Percentiles rank a stretch among this genome's conserved stretches.
phyloP scores from a whole-genome alignment of 257 asterid genomes.

The Nicotiana sylvestris region DNA sequence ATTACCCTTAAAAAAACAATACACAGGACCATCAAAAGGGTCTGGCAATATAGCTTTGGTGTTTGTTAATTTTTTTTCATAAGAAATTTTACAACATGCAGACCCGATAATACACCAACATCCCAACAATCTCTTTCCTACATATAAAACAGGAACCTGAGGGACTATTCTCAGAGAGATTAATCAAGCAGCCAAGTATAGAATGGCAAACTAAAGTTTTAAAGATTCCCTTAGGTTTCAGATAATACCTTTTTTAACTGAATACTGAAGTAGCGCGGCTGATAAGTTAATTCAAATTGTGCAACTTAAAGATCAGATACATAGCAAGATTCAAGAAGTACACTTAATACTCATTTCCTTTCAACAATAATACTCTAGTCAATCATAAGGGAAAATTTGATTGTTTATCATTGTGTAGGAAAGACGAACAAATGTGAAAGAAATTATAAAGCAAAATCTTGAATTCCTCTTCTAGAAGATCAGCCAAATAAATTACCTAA shows the following conservation, averaged over 20 bases:
- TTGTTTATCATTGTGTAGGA: neutral
- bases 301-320: neutral
- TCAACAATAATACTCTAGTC: neutral
- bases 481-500: conserved; percentile 29
- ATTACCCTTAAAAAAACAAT: too few relatives aligned
- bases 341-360: neutral
- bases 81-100: too few relatives aligned
- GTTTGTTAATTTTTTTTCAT: too few relatives aligned
- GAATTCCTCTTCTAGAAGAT: neutral
- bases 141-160: too few relatives aligned
- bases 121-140: too few relatives aligned
- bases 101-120: too few relatives aligned
- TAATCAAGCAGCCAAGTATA: too few relatives aligned
- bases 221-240: too few relatives aligned
- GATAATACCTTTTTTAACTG: neutral
- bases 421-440: neutral
- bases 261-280: neutral
- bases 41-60: too few relatives aligned
- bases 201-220: too few relatives aligned
- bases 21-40: too few relatives aligned
- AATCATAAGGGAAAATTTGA: neutral
- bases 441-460: neutral
- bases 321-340: neutral
- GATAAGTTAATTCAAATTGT: neutral
- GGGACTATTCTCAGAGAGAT: too few relatives aligned